Conservation (phyloP, 2,329 filamentous ascomycete genomes). For the Colletotrichum paranaense region DNA sequence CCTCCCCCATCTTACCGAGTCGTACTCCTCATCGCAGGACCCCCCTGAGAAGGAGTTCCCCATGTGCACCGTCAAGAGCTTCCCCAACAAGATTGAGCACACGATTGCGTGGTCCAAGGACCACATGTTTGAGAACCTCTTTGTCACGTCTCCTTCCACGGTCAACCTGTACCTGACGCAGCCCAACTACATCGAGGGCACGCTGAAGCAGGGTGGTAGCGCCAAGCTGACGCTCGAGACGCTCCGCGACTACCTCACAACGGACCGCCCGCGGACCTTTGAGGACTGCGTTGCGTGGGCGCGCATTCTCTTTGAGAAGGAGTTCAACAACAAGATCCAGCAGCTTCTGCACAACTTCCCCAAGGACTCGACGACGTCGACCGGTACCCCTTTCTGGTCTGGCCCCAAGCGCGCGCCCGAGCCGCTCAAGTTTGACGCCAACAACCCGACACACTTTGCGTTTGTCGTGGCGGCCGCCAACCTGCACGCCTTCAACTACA, state of each 20-base stretch:
- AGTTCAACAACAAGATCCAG: slow-evolving; percentile 96
- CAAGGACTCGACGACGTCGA: slow-evolving; percentile 89
- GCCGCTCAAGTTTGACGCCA: slow-evolving; percentile 86
- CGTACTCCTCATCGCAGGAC: slow-evolving; percentile 94
- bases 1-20: slow-evolving; percentile 90
- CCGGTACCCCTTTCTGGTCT: slow-evolving; percentile 95
- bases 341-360: slow-evolving; percentile 98
- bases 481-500: slow-evolving; percentile 97
- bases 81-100: slow-evolving; percentile 98
- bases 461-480: slow-evolving; percentile 92
- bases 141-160: slow-evolving; percentile 92
- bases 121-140: slow-evolving; percentile 88
- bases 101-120: slow-evolving; percentile 99
- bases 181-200: slow-evolving; percentile 87
- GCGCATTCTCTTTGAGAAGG: slow-evolving; percentile 91
- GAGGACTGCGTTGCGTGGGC: slow-evolving; percentile 98
- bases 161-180: slow-evolving; percentile 95
- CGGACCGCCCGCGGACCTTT: slow-evolving; percentile 90
- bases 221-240: slow-evolving; percentile 94
- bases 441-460: slow-evolving; percentile 86
- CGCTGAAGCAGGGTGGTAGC: slow-evolving; percentile 92
- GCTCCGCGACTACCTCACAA: slow-evolving; percentile 89
- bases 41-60: slow-evolving; percentile 98
- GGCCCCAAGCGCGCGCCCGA: slow-evolving; percentile 97
- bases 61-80: slow-evolving; percentile 97